Percentiles rank a stretch among this genome's conserved stretches.
phyloP scores from a whole-genome alignment of 768 basidiomycete genomes.

The Lenzites betulinus region DNA sequence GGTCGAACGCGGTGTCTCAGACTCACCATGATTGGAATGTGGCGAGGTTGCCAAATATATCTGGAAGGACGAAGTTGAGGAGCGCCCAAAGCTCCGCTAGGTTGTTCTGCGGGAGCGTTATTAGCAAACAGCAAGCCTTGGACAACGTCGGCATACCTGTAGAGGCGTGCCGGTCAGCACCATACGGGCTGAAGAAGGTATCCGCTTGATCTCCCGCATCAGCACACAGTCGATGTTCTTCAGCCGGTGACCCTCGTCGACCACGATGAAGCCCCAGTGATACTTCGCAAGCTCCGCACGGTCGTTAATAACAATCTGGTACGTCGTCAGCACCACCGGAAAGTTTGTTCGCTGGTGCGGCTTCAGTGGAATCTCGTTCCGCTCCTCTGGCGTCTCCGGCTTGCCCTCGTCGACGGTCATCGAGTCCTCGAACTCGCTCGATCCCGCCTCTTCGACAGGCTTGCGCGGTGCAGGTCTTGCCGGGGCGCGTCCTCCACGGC shows the following conservation, averaged over 20 bases:
- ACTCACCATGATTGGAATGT: conserved; percentile 85
- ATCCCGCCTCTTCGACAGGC: conserved; percentile 8
- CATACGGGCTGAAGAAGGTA: conserved; percentile 82
- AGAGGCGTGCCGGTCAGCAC: conserved; percentile 96
- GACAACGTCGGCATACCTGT: conserved; percentile 57
- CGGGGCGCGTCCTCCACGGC: neutral
- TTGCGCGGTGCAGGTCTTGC: neutral
- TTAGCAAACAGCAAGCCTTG: neutral
- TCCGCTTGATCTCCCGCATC: conserved; percentile 88
- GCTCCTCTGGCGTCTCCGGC: conserved; percentile 2
- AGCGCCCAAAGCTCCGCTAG: conserved; percentile 93
- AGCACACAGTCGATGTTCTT: conserved; percentile 94
- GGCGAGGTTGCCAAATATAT: conserved; percentile 88
- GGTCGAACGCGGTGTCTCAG: conserved; percentile 23
- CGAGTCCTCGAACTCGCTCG: conserved; percentile 19
- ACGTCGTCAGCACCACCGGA: conserved; percentile 88
- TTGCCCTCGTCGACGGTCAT: conserved; percentile 12
- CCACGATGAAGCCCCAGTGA: conserved; percentile 90
- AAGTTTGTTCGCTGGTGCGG: conserved; percentile 47
- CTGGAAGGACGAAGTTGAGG: conserved; percentile 93
- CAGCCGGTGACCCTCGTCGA: conserved; percentile 93
- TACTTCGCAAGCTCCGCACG: conserved; percentile 64
- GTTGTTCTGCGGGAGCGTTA: conserved; percentile 73
- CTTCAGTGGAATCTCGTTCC: conserved; percentile 22
- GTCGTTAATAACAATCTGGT: conserved; percentile 91